Conservation (phyloP, 1,139 yeast species). For the Protomyces lactucae-debilis region DNA sequence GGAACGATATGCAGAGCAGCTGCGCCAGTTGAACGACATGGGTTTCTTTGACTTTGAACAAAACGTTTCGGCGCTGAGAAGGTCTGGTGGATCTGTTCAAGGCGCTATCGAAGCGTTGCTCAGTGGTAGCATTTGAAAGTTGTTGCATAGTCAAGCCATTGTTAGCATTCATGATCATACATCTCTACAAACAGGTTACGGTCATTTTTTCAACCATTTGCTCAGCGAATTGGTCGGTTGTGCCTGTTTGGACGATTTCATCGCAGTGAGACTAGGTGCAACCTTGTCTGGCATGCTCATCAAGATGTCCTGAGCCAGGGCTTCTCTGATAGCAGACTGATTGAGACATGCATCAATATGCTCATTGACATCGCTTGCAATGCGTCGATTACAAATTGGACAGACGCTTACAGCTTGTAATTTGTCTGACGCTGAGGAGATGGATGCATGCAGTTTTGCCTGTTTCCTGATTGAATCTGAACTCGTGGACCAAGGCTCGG, state of each 20-base stretch:
- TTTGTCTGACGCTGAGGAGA: neutral
- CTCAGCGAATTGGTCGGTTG: neutral
- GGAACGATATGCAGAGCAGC: slow-evolving; percentile 83
- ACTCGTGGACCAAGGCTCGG: neutral
- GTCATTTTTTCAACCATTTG: neutral
- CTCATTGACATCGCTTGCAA: neutral
- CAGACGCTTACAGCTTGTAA: neutral
- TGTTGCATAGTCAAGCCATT: neutral
- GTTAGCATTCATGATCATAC: neutral
- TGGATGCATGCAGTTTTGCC: slow-evolving; percentile 5
- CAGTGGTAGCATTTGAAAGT: slow-evolving; percentile 44
- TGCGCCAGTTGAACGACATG: slow-evolving; percentile 91
- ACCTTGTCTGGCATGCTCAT: neutral
- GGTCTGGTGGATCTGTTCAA: slow-evolving; percentile 95
- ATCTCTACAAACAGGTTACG: no score
- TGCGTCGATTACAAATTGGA: slow-evolving; percentile 14
- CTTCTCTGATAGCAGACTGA: slow-evolving; percentile 12
- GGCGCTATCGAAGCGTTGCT: slow-evolving; percentile 90
- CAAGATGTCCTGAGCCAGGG: neutral
- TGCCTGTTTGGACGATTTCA: neutral
- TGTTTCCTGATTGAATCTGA: slow-evolving; percentile 11
- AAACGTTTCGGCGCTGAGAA: slow-evolving; percentile 83
- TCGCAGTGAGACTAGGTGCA: neutral
- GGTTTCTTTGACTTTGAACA: slow-evolving; percentile 92
- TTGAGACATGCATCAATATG: slow-evolving; percentile 19